Evolutionary conservation across 495 filamentous ascomycete species (phyloP).

Genomic region (Emericellopsis terricola): DNA sequence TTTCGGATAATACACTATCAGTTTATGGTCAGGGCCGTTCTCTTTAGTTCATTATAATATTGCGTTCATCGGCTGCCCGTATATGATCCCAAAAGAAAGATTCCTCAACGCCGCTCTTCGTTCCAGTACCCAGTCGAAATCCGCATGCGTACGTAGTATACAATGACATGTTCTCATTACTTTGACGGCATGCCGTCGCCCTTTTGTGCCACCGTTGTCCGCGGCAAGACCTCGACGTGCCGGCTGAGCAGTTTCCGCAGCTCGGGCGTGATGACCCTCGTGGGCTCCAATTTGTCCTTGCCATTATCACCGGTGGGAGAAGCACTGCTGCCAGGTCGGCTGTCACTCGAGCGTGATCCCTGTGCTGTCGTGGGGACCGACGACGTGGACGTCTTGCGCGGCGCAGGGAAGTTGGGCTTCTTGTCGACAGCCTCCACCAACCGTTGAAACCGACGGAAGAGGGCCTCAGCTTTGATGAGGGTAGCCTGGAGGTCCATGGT

Average conservation of each 20-base stretch:
- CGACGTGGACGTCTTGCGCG: background rate
- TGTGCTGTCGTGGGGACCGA: conserved; percentile 4
- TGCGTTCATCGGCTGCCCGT: no score
- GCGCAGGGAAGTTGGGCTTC: conserved; percentile 56
- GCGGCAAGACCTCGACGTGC: conserved; percentile 39
- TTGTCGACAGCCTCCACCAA: conserved; percentile 82
- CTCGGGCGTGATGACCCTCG: conserved; percentile 65
- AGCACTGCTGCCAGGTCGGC: background rate
- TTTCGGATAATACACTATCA: no score
- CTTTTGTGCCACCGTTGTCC: background rate
- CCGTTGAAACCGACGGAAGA: conserved; percentile 76
- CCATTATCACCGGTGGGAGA: conserved; percentile 5
- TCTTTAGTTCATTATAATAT: no score
- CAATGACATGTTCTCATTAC: background rate
- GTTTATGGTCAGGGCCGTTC: no score
- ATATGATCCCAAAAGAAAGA: no score
- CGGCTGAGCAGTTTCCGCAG: conserved; percentile 56
- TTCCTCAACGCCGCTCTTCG: no score
- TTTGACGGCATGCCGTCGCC: background rate
- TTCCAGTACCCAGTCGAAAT: no score
- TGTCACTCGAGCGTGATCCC: no score
- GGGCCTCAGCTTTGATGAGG: conserved; percentile 67
- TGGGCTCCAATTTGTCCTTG: conserved; percentile 15
- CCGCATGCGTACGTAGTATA: no score
- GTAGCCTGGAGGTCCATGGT: conserved; percentile 80